Conservation (phyloP, 2,329 filamentous ascomycete genomes). For the Cladophialophora immunda region DNA sequence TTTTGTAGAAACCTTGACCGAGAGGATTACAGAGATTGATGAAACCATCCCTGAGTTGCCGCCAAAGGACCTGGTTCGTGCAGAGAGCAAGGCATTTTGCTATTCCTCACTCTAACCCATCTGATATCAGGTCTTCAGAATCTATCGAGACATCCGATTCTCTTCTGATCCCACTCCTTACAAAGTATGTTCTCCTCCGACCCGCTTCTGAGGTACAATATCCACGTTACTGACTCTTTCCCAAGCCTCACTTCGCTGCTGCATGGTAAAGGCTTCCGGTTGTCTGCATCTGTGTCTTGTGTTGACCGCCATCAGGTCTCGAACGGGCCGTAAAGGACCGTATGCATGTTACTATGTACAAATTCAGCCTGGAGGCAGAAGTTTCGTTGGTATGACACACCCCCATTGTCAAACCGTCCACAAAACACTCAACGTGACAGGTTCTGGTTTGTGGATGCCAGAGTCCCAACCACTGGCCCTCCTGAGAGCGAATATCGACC, state of each 20-base stretch:
- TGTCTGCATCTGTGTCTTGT: not conserved
- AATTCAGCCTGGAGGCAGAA: conserved; percentile 72
- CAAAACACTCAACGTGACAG: conserved; percentile 47
- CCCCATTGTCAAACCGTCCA: conserved; percentile 8
- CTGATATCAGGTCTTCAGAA: conserved; percentile 73
- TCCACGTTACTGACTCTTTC: conserved; percentile 40
- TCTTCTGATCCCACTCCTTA: conserved; percentile 81
- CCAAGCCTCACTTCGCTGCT: conserved; percentile 79
- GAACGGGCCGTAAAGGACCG: conserved; percentile 84
- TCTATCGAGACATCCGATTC: conserved; percentile 87
- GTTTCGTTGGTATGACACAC: conserved; percentile 72
- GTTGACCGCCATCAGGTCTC: conserved; percentile 64
- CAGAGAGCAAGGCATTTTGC: conserved; percentile 1
- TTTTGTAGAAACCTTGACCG: conserved; percentile 76
- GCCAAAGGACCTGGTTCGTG: conserved; percentile 75
- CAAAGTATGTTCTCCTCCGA: conserved; percentile 66
- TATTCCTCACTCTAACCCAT: conserved; percentile 24
- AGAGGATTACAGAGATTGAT: conserved; percentile 75
- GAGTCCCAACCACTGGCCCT: conserved; percentile 71
- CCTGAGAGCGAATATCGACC: conserved; percentile 78
- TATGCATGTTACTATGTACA: conserved; percentile 92
- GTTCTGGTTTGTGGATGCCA: conserved; percentile 83
- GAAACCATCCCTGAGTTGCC: conserved; percentile 87
- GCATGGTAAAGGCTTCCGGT: conserved; percentile 67
- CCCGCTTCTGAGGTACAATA: conserved; percentile 22